Evolutionary conservation across 2,329 filamentous ascomycete species (phyloP).

Genomic region (Verticillium nonalfalfae): DNA sequence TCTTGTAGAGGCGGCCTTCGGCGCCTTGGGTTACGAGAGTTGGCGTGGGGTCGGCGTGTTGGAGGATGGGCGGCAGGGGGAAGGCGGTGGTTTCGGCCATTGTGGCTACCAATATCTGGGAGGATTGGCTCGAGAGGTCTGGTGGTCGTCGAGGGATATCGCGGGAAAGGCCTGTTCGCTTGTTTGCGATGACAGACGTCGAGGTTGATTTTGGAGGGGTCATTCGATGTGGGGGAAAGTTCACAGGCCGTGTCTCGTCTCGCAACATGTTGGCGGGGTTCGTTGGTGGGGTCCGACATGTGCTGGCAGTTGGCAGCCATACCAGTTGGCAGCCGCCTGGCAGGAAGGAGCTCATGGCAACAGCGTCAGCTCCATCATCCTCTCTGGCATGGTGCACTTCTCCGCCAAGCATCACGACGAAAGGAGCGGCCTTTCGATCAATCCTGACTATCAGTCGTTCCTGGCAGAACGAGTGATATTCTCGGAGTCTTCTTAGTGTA

Average conservation of each 20-base stretch:
- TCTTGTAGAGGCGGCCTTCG: slow-evolving; percentile 89
- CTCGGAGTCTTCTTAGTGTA: no score
- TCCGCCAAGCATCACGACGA: no score
- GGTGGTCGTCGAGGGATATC: neutral
- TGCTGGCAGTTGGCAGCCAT: neutral
- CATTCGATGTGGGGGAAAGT: neutral
- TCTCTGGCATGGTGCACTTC: neutral
- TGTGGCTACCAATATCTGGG: neutral
- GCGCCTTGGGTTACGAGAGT: slow-evolving; percentile 84
- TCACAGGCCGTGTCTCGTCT: neutral
- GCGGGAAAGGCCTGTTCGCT: neutral
- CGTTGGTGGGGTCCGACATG: neutral
- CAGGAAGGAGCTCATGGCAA: no score
- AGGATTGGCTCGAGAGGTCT: neutral
- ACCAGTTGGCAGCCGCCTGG: neutral
- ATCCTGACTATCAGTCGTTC: no score
- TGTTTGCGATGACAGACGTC: neutral
- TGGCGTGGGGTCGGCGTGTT: slow-evolving; percentile 53
- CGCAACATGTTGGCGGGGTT: neutral
- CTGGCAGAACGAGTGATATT: no score
- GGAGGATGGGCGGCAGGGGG: slow-evolving; percentile 59
- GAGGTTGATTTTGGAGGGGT: slow-evolving; percentile 1
- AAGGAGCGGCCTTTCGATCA: no score
- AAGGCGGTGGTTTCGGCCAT: slow-evolving; percentile 16
- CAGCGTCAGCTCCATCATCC: neutral